Evolutionary conservation across 2,329 filamentous ascomycete genomes (phyloP).

Genomic region (Paraphoma sp.): DNA sequence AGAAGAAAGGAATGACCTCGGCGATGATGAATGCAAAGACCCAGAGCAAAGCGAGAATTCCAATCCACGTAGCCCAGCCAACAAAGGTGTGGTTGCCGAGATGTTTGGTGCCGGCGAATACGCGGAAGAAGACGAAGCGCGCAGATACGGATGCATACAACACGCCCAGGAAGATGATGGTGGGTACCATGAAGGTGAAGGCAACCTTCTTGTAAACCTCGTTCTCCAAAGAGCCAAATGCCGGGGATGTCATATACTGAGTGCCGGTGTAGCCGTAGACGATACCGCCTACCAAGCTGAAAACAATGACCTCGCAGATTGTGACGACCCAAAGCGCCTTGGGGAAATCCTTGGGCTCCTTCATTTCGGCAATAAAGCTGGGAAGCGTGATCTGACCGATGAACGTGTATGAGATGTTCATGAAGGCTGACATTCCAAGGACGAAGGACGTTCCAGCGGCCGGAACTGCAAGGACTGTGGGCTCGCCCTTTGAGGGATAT

Average conservation of each 20-base stretch:
- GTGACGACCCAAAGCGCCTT: constrained; percentile 93
- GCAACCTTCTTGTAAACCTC: constrained; percentile 82
- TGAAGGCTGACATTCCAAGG: constrained; percentile 81
- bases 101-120: constrained; percentile 81
- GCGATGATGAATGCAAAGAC: constrained; percentile 90
- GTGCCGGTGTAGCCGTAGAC: constrained; percentile 89
- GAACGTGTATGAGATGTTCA: constrained; percentile 96
- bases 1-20: constrained; percentile 93
- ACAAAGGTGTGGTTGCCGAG: constrained; percentile 80
- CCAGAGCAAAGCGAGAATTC: constrained; percentile 78
- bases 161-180: constrained; percentile 88
- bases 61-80: constrained; percentile 81
- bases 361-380: constrained; percentile 96
- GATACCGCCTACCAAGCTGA: constrained; percentile 79
- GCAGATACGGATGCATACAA: constrained; percentile 89
- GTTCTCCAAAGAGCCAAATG: constrained; percentile 82
- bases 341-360: constrained; percentile 78
- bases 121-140: constrained; percentile 89
- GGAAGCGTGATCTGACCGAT: constrained; percentile 95
- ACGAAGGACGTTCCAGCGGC: constrained; percentile 78
- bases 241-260: constrained; percentile 86
- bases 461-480: constrained; percentile 73
- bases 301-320: constrained; percentile 84
- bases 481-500: constrained; percentile 65
- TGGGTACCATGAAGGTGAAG: constrained; percentile 96